Evolutionary conservation across 768 basidiomycete species (phyloP).

Genomic region (Lactarius evosmus): DNA sequence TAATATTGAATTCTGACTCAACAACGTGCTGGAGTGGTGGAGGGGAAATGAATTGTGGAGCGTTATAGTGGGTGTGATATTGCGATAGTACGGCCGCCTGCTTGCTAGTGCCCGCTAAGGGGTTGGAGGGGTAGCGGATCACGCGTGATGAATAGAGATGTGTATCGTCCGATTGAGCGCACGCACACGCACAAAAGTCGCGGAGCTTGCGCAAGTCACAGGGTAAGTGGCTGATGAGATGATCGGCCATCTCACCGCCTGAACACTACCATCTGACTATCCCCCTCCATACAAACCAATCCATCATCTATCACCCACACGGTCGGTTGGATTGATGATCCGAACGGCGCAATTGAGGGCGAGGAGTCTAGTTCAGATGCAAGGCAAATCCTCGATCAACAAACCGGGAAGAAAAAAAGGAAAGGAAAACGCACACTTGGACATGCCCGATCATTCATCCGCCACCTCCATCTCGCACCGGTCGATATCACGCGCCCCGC

Average conservation of each 20-base stretch:
- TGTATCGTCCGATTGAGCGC: neutral
- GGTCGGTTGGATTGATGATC: neutral
- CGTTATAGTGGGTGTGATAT: neutral
- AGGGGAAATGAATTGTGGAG: neutral
- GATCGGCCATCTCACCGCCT: conserved; percentile 1
- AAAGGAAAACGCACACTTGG: neutral
- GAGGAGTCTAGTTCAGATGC: neutral
- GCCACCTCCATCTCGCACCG: neutral
- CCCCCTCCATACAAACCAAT: neutral
- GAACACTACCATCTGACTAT: neutral
- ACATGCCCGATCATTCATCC: neutral
- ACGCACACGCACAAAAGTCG: neutral
- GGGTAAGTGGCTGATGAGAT: neutral
- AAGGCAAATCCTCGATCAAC: neutral
- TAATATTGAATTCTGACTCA: neutral
- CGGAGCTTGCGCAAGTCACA: conserved; percentile 4
- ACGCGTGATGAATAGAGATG: neutral
- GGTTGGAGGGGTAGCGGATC: neutral
- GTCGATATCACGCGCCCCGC: neutral
- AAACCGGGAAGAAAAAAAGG: neutral
- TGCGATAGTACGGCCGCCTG: neutral
- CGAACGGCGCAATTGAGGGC: neutral
- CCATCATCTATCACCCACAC: neutral
- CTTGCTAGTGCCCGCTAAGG: neutral
- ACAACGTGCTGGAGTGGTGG: conserved; percentile 24